These are phyloP conservation scores for Imleria badia DNA, from an alignment of 768 basidiomycete species.

Conservation along the genomic window DNA sequence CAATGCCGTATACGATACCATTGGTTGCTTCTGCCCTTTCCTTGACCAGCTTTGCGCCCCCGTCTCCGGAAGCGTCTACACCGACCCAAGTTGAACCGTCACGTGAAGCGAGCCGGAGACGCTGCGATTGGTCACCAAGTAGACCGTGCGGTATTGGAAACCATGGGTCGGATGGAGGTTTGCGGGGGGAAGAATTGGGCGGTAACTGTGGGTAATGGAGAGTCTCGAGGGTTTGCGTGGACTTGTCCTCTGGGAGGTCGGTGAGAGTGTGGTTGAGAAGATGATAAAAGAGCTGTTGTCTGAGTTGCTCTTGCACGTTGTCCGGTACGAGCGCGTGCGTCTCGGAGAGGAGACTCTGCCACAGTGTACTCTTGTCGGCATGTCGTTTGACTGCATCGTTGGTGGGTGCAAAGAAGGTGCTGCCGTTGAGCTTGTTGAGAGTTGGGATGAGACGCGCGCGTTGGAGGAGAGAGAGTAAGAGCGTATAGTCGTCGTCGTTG, in stretches of 20 bases:
- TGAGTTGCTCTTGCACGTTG: slow-evolving; percentile 79
- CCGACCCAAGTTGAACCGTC: slow-evolving; percentile 57
- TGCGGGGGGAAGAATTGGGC: slow-evolving; percentile 57
- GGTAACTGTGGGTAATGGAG: slow-evolving; percentile 68
- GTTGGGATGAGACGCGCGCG: slow-evolving; percentile 87
- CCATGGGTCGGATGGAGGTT: slow-evolving; percentile 81
- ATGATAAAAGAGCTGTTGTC: slow-evolving; percentile 95
- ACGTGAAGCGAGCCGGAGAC: slow-evolving; percentile 60
- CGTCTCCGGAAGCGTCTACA: slow-evolving; percentile 77
- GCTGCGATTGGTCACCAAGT: slow-evolving; percentile 79
- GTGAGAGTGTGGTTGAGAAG: slow-evolving; percentile 78
- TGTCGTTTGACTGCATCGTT: slow-evolving; percentile 81
- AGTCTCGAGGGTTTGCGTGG: slow-evolving; percentile 49
- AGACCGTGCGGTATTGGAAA: slow-evolving; percentile 80
- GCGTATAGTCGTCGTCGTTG: slow-evolving; percentile 73
- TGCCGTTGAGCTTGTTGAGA: slow-evolving; percentile 78
- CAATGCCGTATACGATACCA: slow-evolving; percentile 75
- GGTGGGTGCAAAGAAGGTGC: slow-evolving; percentile 93
- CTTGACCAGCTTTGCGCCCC: slow-evolving; percentile 67
- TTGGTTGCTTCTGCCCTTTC: slow-evolving; percentile 60
- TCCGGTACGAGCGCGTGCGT: slow-evolving; percentile 49
- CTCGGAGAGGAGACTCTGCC: slow-evolving; percentile 29
- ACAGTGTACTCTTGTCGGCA: slow-evolving; percentile 29
- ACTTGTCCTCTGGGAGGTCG: slow-evolving; percentile 39
- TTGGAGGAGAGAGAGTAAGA: slow-evolving; percentile 75